Percentiles rank a stretch among this genome's conserved stretches.
Evolutionary conservation across 1,139 yeast genomes (phyloP).

Genomic region (Suhomyces yuchorum): DNA sequence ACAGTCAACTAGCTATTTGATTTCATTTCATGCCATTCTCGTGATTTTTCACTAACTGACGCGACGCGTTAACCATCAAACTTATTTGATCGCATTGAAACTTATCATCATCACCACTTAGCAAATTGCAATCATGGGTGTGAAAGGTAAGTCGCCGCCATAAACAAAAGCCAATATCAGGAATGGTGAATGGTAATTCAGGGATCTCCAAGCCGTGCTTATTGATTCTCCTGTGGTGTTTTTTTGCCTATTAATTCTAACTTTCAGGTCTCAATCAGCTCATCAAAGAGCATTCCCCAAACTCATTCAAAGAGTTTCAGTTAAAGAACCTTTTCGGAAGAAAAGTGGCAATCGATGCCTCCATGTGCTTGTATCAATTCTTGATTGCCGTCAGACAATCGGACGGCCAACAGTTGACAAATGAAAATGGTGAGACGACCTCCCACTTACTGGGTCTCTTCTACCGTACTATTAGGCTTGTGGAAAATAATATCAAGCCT

Average conservation of each 20-base stretch:
- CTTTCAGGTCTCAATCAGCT: constrained; percentile 68
- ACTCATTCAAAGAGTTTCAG: constrained; percentile 74
- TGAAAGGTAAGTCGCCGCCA: constrained; percentile 64
- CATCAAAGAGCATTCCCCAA: constrained; percentile 86
- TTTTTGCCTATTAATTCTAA: constrained; percentile 17
- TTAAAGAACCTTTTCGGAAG: constrained; percentile 88
- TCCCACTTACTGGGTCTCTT: constrained; percentile 96
- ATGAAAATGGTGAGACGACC: constrained; percentile 90
- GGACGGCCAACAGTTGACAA: constrained; percentile 92
- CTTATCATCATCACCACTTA: background rate
- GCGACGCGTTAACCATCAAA: constrained; percentile 3
- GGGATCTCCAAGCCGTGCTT: no score
- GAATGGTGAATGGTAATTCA: no score
- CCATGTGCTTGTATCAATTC: constrained; percentile 94
- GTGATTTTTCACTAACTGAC: background rate
- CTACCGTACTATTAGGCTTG: constrained; percentile 85
- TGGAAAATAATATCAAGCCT: constrained; percentile 92
- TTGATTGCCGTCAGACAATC: constrained; percentile 94
- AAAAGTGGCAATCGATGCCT: constrained; percentile 87
- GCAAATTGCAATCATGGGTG: constrained; percentile 58
- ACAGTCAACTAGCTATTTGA: no score
- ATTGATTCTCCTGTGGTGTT: no score
- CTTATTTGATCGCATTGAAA: background rate
- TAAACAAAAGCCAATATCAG: no score
- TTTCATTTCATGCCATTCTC: no score